Percentiles rank a stretch among this genome's conserved stretches.
Conservation (phyloP, 352 stramenopile species). For the Globisporangium iwayamae region DNA sequence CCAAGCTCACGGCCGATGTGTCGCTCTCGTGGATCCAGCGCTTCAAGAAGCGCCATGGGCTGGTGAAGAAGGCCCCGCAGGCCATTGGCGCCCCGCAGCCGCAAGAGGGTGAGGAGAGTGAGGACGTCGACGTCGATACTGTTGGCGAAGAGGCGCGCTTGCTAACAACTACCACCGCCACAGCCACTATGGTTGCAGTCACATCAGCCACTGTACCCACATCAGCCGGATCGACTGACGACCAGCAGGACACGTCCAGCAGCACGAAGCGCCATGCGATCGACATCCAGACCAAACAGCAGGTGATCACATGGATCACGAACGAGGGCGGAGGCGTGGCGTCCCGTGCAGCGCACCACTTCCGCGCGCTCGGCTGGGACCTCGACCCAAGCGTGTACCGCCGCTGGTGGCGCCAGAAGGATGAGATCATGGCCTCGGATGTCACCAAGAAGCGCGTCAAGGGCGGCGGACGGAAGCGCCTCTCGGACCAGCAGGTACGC, state of each 20-base stretch:
- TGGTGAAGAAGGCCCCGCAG: not conserved
- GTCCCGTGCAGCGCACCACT: slow-evolving; percentile 12
- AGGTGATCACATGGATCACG: slow-evolving; percentile 12
- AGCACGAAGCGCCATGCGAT: slow-evolving; percentile 9
- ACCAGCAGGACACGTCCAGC: not conserved
- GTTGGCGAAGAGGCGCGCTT: not conserved
- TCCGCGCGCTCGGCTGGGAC: slow-evolving; percentile 8
- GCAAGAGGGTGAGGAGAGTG: not conserved
- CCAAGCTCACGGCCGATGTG: slow-evolving; percentile 9
- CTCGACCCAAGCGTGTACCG: slow-evolving; percentile 10
- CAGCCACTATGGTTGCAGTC: not conserved
- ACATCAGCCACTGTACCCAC: too few relatives aligned
- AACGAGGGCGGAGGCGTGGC: slow-evolving; percentile 13
- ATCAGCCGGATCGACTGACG: not conserved
- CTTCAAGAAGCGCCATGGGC: slow-evolving; percentile 13
- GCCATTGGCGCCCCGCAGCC: not conserved
- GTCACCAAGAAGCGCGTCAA: slow-evolving; percentile 12
- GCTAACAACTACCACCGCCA: not conserved
- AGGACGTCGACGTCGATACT: not conserved
- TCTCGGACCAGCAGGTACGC: slow-evolving; percentile 2
- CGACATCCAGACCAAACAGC: slow-evolving; percentile 14
- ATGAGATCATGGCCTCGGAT: slow-evolving; percentile 12
- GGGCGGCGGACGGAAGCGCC: slow-evolving; percentile 11
- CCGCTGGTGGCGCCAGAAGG: slow-evolving; percentile 13
- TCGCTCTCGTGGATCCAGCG: slow-evolving; percentile 14